Percentiles rank a stretch among this genome's conserved stretches.
Evolutionary conservation across 306 rosid species (phyloP).

Genomic region (Medicago ruthenica): DNA sequence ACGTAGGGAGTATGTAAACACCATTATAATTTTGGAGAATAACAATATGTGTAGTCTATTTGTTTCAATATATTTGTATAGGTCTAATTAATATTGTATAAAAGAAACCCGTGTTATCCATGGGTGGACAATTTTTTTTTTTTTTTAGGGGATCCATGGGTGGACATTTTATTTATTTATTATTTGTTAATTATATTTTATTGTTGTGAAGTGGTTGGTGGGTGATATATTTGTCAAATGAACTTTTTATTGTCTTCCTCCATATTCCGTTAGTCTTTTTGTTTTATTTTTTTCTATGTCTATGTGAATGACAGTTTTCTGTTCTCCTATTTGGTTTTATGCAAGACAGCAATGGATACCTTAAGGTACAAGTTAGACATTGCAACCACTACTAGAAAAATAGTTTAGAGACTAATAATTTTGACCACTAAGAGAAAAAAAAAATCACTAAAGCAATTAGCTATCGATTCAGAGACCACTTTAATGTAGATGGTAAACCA

Average conservation of each 20-base stretch:
- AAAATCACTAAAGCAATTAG: no score
- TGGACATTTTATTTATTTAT: constrained; percentile 12
- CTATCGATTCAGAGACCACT: no score
- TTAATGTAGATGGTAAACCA: no score
- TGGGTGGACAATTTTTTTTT: constrained; percentile 45
- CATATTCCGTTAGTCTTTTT: not conserved
- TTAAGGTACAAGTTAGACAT: constrained; percentile 49
- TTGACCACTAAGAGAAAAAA: no score
- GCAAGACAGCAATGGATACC: constrained; percentile 24
- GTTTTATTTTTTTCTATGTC: not conserved
- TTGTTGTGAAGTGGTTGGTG: constrained; percentile 45
- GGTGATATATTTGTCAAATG: constrained; percentile 46
- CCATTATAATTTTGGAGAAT: no score
- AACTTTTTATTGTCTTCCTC: constrained; percentile 25
- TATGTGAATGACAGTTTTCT: constrained; percentile 19
- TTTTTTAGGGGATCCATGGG: no score
- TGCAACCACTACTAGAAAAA: no score
- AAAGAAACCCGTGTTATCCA: not conserved
- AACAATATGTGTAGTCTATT: no score
- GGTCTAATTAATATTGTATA: no score
- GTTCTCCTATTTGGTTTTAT: constrained; percentile 27
- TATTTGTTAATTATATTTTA: not conserved
- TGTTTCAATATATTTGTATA: no score
- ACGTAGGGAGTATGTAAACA: no score
- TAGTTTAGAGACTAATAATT: no score